These are phyloP conservation scores for Colletotrichum cuscutae DNA, from an alignment of 2,329 filamentous ascomycete genomes.

Conservation along the genomic window DNA sequence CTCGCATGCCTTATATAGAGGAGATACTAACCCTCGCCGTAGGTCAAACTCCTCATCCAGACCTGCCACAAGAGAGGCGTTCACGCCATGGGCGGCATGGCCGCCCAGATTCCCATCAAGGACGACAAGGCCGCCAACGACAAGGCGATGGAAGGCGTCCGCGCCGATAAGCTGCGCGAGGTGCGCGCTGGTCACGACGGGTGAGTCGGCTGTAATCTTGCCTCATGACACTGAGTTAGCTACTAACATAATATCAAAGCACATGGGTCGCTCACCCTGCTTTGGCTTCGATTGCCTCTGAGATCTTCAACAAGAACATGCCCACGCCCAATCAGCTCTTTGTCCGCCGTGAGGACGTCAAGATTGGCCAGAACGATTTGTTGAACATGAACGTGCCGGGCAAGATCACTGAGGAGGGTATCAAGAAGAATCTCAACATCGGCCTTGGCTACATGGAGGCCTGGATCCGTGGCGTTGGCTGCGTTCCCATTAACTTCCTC, in stretches of 20 bases:
- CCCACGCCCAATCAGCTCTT: slow-evolving; percentile 97
- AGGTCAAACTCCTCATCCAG: slow-evolving; percentile 92
- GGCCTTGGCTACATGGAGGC: slow-evolving; percentile 98
- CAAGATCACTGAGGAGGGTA: slow-evolving; percentile 90
- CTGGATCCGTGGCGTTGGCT: slow-evolving; percentile 94
- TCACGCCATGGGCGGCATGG: slow-evolving; percentile 99
- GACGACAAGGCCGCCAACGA: slow-evolving; percentile 92
- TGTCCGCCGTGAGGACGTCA: slow-evolving; percentile 84
- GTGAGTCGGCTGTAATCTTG: background rate
- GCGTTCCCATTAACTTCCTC: slow-evolving; percentile 96
- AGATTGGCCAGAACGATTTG: slow-evolving; percentile 87
- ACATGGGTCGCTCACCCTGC: slow-evolving; percentile 99
- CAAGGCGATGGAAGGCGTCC: slow-evolving; percentile 91
- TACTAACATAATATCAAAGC: slow-evolving; percentile 48
- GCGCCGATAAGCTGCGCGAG: slow-evolving; percentile 95
- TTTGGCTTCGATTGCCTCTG: slow-evolving; percentile 85
- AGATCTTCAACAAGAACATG: slow-evolving; percentile 99
- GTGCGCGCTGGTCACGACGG: slow-evolving; percentile 94
- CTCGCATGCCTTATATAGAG: background rate
- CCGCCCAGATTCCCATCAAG: slow-evolving; percentile 98
- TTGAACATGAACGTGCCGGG: slow-evolving; percentile 99
- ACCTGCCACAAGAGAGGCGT: slow-evolving; percentile 96
- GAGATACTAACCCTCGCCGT: slow-evolving; percentile 5
- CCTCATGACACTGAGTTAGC: background rate
- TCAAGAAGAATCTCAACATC: slow-evolving; percentile 97